phyloP scores from a whole-genome alignment of 2,329 filamentous ascomycete genomes.

The Fusarium austroafricanum region DNA sequence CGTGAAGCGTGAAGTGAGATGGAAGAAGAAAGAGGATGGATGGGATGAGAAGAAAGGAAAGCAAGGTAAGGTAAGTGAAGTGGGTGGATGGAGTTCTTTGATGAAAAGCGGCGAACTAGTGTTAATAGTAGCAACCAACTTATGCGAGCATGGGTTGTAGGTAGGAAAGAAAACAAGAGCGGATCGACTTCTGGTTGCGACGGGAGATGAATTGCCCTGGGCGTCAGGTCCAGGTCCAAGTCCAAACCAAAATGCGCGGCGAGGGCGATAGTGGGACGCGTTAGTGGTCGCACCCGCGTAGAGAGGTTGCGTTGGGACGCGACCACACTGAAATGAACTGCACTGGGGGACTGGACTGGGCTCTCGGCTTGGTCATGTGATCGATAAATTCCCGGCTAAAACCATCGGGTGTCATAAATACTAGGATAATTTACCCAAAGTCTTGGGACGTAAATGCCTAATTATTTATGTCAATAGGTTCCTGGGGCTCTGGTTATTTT shows the following conservation, averaged over 20 bases:
- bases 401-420: too few species aligned
- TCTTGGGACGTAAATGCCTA: too few species aligned
- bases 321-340: background rate
- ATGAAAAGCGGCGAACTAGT: conserved; percentile 30
- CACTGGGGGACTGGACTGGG: background rate
- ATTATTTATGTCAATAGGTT: too few species aligned
- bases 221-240: background rate
- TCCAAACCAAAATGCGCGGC: conserved; percentile 24
- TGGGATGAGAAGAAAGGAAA: conserved; percentile 1
- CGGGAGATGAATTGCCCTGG: conserved; percentile 37
- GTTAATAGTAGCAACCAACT: conserved; percentile 4
- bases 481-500: too few species aligned
- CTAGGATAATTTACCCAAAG: too few species aligned
- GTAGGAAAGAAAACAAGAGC: conserved; percentile 40
- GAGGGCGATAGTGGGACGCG: conserved; percentile 42
- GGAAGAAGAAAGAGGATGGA: conserved; percentile 6
- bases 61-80: background rate
- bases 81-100: conserved; percentile 20
- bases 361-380: too few species aligned
- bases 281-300: conserved; percentile 45
- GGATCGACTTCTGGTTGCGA: conserved; percentile 42
- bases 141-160: conserved; percentile 10
- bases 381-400: too few species aligned
- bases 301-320: conserved; percentile 40
- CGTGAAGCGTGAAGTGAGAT: conserved; percentile 17